phyloP scores from a whole-genome alignment of 106 monocot species.

The Phalaenopsis equestris region DNA sequence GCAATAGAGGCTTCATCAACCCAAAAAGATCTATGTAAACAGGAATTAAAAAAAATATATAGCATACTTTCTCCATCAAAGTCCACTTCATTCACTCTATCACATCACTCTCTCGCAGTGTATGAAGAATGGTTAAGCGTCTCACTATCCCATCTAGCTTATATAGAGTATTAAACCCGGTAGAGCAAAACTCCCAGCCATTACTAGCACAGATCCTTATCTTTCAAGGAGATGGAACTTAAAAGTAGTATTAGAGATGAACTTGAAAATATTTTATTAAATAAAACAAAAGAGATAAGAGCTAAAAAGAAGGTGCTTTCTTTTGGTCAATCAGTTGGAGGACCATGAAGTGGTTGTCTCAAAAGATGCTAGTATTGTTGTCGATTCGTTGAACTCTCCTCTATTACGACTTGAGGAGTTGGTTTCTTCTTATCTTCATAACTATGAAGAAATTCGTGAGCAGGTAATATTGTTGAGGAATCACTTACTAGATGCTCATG shows the following conservation, averaged over 20 bases:
- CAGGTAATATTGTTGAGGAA: conserved; percentile 53
- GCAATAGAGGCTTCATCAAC: too few species aligned
- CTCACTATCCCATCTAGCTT: too few species aligned
- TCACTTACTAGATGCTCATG: conserved; percentile 31
- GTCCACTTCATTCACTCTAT: too few species aligned
- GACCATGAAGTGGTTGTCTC: conserved; percentile 10
- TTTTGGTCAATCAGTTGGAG: conserved; percentile 38
- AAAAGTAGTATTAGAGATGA: conserved; percentile 16
- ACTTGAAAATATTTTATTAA: conserved; percentile 41
- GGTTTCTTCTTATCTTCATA: conserved; percentile 36
- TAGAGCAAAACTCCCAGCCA: too few species aligned
- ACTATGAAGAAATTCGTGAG: conserved; percentile 36
- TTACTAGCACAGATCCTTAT: too few species aligned
- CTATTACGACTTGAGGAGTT: conserved; percentile 46
- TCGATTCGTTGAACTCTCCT: conserved; percentile 24
- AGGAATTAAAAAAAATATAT: too few species aligned
- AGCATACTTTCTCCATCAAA: too few species aligned
- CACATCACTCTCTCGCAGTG: too few species aligned
- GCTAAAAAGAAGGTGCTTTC: conserved; percentile 33
- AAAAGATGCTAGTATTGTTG: conserved; percentile 17
- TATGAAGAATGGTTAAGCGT: too few species aligned
- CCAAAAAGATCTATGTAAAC: too few species aligned
- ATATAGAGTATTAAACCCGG: too few species aligned
- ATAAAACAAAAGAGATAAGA: conserved; percentile 37
- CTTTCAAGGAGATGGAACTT: conserved; percentile 36